Percentiles rank a stretch among this genome's conserved stretches.
These are phyloP conservation scores for Boletus reticulatus DNA, from an alignment of 768 basidiomycete genomes.

Conservation along the genomic window DNA sequence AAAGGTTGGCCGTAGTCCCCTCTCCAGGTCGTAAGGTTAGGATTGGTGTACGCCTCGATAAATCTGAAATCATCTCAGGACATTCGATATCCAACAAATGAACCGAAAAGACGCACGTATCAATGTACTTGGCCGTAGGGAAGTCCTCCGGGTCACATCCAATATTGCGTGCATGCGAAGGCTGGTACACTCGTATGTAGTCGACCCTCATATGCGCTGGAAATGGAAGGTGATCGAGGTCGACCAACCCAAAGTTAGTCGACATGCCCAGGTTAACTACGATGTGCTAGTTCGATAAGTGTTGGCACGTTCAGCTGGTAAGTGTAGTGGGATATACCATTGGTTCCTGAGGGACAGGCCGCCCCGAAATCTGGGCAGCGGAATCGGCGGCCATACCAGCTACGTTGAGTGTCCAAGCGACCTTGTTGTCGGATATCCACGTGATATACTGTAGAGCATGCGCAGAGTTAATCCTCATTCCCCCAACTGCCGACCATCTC, in stretches of 20 bases:
- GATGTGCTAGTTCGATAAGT: constrained; percentile 40
- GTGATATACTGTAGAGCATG: constrained; percentile 63
- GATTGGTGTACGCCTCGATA: constrained; percentile 67
- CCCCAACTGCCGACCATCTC: background rate
- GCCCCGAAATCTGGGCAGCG: constrained; percentile 54
- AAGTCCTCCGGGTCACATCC: constrained; percentile 68
- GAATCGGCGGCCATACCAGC: constrained; percentile 65
- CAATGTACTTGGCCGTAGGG: constrained; percentile 75
- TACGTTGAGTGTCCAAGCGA: constrained; percentile 73
- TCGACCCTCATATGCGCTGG: constrained; percentile 50
- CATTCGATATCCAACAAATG: background rate
- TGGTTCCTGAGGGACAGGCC: constrained; percentile 80
- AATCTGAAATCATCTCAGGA: constrained; percentile 39
- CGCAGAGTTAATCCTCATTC: background rate
- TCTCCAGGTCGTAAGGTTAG: constrained; percentile 43
- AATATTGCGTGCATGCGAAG: constrained; percentile 55
- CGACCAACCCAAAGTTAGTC: constrained; percentile 55
- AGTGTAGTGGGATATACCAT: constrained; percentile 52
- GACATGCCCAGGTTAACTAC: constrained; percentile 61
- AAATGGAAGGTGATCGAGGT: constrained; percentile 50
- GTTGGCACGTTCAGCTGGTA: background rate
- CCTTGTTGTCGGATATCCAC: constrained; percentile 70
- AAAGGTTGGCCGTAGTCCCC: constrained; percentile 44
- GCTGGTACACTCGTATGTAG: constrained; percentile 74
- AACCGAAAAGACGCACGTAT: constrained; percentile 38